Base-by-base conservation (phyloP, 1,284 basidiomycete species). In the Ganoderma lingzhi region DNA sequence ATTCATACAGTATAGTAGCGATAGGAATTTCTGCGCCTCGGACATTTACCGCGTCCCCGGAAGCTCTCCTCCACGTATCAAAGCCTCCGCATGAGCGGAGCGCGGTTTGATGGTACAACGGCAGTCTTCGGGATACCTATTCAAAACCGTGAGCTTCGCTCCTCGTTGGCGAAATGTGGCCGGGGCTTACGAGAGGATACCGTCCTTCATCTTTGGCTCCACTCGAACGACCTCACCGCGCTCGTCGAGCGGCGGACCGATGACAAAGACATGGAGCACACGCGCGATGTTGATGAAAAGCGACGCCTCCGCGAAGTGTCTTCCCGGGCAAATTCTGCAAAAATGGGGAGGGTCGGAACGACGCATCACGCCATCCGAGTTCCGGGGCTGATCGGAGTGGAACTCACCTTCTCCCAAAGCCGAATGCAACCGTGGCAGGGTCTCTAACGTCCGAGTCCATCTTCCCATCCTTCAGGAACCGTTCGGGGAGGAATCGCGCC, bases 231-330 rank as follows among this genome's bases (percentile, higher is more conserved):
- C 70, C 39, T 64, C 61, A 3, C 70, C 68, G 60, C 45, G 39
- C 23, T 37, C 62, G 44, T 70, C 72, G n/a, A 69, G 68, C 56
- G 70, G 68, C 4, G 74, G 71, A 14, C 63, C 45, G 61, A 76
- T 74, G 37, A 71, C 68, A 63, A 75, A 76, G 62, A 73, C 70
- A 63, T 76, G 75, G 48, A 76, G 64, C n/a, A 73, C 69, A 23
- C 70, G 70, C 12, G 75, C 71, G 37, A 76, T 64, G 64, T 67
- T 68, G 30, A 75, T 53, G 62, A 73, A 74, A 45, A 74, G 61
- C 37, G 71, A 32, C 14, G 66, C 66, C 39, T 73, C 71, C 3
- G 71, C 70, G 63, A 76, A 74, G 58, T 73, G 66, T 5, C 71
- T 42, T 14, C 75, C 75, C 3, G 73, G 73, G 56, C 75, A 76